phyloP scores from a whole-genome alignment of 768 basidiomycete genomes.

The Udeniomyces megalosporus region DNA sequence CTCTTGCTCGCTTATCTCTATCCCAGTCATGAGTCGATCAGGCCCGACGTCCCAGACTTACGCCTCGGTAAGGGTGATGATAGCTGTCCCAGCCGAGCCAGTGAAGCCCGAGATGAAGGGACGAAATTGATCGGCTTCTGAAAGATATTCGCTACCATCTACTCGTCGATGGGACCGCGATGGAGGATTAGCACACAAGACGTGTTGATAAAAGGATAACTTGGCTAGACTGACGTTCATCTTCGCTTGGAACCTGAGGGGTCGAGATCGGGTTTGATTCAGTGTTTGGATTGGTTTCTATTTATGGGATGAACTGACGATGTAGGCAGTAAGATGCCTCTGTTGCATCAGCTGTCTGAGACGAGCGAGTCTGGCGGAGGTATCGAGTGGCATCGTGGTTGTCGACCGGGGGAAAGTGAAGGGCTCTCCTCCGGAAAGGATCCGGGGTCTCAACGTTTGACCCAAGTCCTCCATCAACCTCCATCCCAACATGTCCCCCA shows the following conservation, averaged over 20 bases:
- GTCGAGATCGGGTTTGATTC: not conserved
- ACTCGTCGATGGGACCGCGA: not conserved
- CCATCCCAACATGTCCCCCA: not conserved
- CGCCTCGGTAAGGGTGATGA: not conserved
- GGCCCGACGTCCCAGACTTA: too few species aligned
- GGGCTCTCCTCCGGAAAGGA: too few species aligned
- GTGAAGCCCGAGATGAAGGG: conserved; percentile 85
- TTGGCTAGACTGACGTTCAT: not conserved
- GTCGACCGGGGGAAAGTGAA: too few species aligned
- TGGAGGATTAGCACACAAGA: not conserved
- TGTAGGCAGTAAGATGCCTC: not conserved
- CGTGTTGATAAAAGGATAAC: not conserved
- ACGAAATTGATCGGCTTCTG: conserved; percentile 64
- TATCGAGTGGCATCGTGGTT: not conserved
- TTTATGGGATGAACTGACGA: not conserved
- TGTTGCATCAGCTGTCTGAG: not conserved
- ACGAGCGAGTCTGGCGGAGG: not conserved
- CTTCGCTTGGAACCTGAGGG: not conserved
- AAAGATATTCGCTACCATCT: conserved; percentile 83
- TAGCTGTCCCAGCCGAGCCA: conserved; percentile 64
- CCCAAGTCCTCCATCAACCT: too few species aligned
- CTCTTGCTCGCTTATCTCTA: too few species aligned
- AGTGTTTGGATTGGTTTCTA: not conserved
- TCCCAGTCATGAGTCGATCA: too few species aligned
- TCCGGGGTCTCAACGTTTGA: too few species aligned